A percentile compares a stretch with the other conserved stretches of the same genome.
Conservation (phyloP, 805 yeast species). For the Candida adriatica region DNA sequence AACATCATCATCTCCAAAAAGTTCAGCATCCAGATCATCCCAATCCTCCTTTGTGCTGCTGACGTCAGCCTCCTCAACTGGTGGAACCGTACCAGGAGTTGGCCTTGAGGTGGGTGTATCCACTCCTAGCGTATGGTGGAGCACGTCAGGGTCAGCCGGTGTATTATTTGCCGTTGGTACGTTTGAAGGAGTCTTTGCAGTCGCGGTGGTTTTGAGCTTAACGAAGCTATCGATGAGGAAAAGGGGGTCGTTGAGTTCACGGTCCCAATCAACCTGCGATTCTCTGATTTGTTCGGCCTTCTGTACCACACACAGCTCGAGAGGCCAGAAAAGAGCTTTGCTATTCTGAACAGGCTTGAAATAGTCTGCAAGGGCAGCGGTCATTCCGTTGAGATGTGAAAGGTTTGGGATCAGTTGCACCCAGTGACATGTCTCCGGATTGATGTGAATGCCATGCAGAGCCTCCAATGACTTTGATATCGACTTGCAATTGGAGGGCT, state of each 20-base stretch:
- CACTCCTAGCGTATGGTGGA: conserved; percentile 1
- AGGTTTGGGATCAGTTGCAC: conserved; percentile 62
- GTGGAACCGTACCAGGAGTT: conserved; percentile 4
- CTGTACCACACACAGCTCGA: conserved; percentile 58
- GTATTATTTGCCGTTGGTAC: conserved; percentile 22
- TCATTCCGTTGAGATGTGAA: conserved; percentile 60
- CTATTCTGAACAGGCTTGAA: conserved; percentile 42
- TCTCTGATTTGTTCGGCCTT: conserved; percentile 21
- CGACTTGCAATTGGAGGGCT: conserved; percentile 35
- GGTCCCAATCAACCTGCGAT: neutral
- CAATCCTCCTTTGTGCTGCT: conserved; percentile 14
- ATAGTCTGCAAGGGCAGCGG: conserved; percentile 55
- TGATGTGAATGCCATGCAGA: conserved; percentile 26
- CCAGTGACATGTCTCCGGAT: conserved; percentile 36
- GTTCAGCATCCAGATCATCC: conserved; percentile 27
- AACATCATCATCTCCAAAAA: conserved; percentile 27
- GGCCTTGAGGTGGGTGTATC: conserved; percentile 8
- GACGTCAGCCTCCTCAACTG: conserved; percentile 1
- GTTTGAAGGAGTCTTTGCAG: conserved; percentile 30
- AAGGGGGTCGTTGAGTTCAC: conserved; percentile 20
- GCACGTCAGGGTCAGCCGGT: conserved; percentile 12
- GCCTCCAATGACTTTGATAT: conserved; percentile 31
- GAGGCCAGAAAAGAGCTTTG: conserved; percentile 67
- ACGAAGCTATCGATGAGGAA: conserved; percentile 34
- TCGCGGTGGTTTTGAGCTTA: conserved; percentile 31